Percentiles rank a stretch among this genome's conserved stretches.
These are phyloP conservation scores for Cutaneotrichosporon daszewskae DNA, from an alignment of 1,284 basidiomycete species.

Conservation along the genomic window DNA sequence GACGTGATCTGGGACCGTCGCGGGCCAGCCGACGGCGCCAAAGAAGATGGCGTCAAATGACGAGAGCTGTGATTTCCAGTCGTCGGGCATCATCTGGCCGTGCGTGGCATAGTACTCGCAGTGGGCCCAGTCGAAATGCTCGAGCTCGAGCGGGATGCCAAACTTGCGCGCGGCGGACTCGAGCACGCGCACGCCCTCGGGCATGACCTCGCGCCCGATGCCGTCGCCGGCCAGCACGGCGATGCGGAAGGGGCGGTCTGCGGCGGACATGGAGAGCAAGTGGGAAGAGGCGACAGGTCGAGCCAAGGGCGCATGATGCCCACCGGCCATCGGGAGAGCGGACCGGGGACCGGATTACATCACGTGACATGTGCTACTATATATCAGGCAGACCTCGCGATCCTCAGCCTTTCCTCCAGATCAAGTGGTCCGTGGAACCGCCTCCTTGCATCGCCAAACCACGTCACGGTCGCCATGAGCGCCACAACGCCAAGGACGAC, in stretches of 20 bases:
- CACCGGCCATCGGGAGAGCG: no score
- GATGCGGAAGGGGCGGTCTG: no score
- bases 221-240: conserved; percentile 57
- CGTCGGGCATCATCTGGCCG: conserved; percentile 45
- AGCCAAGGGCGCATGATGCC: no score
- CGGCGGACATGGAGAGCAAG: no score
- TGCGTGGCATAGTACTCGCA: conserved; percentile 35
- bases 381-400: no score
- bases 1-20: conserved; percentile 89
- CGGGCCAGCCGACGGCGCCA: conserved; percentile 87
- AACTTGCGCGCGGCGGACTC: conserved; percentile 46
- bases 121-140: conserved; percentile 26
- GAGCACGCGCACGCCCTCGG: conserved; percentile 44
- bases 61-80: conserved; percentile 58
- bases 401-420: conserved; percentile 19
- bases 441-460: conserved; percentile 42
- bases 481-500: conserved; percentile 36
- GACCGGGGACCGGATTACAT: no score
- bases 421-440: conserved; percentile 45
- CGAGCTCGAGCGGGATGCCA: conserved; percentile 50
- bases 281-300: no score
- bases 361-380: no score
- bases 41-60: conserved; percentile 91
- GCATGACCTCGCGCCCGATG: conserved; percentile 54
- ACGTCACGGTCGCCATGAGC: conserved; percentile 37